Evolutionary conservation across 768 basidiomycete species (phyloP), one percentile per base, ranked within the genome.

Genomic region (Boletellus sp.): DNA sequence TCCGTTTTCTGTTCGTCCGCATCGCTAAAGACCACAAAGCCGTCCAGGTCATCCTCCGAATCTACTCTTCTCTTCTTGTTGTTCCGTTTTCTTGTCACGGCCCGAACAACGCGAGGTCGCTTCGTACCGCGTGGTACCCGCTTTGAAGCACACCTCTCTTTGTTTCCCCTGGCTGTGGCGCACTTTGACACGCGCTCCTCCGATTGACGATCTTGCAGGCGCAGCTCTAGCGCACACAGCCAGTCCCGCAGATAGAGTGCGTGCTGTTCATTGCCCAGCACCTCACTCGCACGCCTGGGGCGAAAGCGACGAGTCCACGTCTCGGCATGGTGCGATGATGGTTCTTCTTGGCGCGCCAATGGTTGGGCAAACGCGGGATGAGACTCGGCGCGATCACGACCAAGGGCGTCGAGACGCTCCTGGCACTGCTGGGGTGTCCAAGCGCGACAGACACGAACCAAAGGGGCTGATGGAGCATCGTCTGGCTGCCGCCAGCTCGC

Each of bases 241-340:
- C 92, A 94, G 44, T 87, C 80, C 34, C 86, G 79, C 47, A 94
- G 72, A 66, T 85, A 89, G 23, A 74, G 57, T 1, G 91, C 85
- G 42, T 80, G 78, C 9, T 67, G 63, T 63, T 89, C 83, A 60
- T 93, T 94, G 7, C 90, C 90, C 1, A 95, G 72, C 4, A 93
- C 81, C 52, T 94, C 80, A 20, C 78, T 76, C 12, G 90, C 90
- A 36, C 76, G 71, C 45, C 75, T 76, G 22, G 93, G 93, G 17
- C 79, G 81, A 79, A 87, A 94, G 58, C 79, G 85, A 40, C 85
- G 80, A 17, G 77, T 69, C 90, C 92, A 94, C 12, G 78, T 66
- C 35, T 80, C 75, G 71, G 42, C 26, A 48, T 35, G 70, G 58
- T 20, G 66, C 58, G 9, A 54, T 16, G 42, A 20, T 10, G 2